phyloP scores from a whole-genome alignment of 2,329 filamentous ascomycete species.

The Botrytis elliptica region DNA sequence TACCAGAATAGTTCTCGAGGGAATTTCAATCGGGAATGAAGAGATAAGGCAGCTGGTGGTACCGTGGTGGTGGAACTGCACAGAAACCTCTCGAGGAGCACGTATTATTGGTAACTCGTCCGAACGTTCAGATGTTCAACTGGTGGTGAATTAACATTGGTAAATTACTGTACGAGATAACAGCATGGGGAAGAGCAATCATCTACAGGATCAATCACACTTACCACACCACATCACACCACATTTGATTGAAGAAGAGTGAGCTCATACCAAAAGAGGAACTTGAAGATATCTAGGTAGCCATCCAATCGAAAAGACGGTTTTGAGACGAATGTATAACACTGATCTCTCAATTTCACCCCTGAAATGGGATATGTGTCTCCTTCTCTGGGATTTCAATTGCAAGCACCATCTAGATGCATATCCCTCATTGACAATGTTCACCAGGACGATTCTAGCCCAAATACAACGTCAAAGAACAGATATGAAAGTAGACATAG shows the following conservation, averaged over 20 bases:
- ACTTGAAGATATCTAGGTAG: neutral
- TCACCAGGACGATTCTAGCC: neutral
- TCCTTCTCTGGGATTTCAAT: too few relatives aligned
- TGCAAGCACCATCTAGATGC: neutral
- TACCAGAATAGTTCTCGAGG: neutral
- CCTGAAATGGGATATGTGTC: neutral
- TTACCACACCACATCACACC: neutral
- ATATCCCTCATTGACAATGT: neutral
- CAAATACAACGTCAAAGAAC: neutral
- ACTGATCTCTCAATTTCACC: neutral
- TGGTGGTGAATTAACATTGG: neutral
- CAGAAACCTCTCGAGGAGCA: neutral
- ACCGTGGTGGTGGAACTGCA: too few relatives aligned
- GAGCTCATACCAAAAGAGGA: neutral
- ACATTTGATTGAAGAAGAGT: neutral
- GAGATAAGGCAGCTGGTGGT: neutral
- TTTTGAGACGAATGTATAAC: neutral
- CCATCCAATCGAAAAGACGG: neutral
- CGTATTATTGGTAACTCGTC: neutral
- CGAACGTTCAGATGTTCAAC: neutral
- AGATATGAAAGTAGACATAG: neutral
- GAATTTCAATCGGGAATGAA: neutral
- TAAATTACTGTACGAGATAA: neutral
- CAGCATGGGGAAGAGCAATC: neutral
- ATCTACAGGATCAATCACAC: neutral